phyloP scores from a whole-genome alignment of 768 basidiomycete species.

The Infundibulicybe gibba region DNA sequence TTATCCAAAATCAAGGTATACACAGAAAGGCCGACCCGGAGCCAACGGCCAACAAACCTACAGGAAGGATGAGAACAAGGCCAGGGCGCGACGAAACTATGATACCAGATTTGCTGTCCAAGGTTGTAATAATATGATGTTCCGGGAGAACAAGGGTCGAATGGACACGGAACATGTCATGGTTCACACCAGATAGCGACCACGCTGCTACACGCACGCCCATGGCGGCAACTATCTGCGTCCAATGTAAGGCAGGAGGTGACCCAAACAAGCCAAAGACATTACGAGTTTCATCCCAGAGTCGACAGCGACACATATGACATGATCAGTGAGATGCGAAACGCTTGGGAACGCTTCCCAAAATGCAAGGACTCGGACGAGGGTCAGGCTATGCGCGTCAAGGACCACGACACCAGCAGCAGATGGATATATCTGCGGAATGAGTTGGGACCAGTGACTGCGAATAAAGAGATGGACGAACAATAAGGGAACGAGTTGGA shows the following conservation, averaged over 20 bases:
- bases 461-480: slow-evolving; percentile 30
- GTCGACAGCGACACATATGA: slow-evolving; percentile 69
- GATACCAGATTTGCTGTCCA: slow-evolving; percentile 76
- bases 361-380: slow-evolving; percentile 72
- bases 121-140: slow-evolving; percentile 47
- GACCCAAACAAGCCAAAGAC: slow-evolving; percentile 8
- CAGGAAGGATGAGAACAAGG: slow-evolving; percentile 20
- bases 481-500: slow-evolving; percentile 53
- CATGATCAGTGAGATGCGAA: slow-evolving; percentile 34
- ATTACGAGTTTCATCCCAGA: slow-evolving; percentile 79
- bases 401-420: slow-evolving; percentile 68
- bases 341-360: slow-evolving; percentile 78
- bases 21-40: slow-evolving; percentile 58
- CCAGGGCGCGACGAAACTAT: slow-evolving; percentile 1
- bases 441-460: background rate
- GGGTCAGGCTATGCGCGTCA: slow-evolving; percentile 60
- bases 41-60: slow-evolving; percentile 76
- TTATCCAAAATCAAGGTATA: slow-evolving; percentile 79
- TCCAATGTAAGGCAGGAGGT: slow-evolving; percentile 7
- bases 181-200: slow-evolving; percentile 65
- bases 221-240: slow-evolving; percentile 72
- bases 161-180: slow-evolving; percentile 74
- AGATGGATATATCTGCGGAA: slow-evolving; percentile 63
- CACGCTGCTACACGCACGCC: slow-evolving; percentile 70
- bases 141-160: slow-evolving; percentile 71